A percentile compares a stretch with the other conserved stretches of the same genome.
Evolutionary conservation across 1,284 basidiomycete genomes (phyloP).

Genomic region (Puccinia novopanici): DNA sequence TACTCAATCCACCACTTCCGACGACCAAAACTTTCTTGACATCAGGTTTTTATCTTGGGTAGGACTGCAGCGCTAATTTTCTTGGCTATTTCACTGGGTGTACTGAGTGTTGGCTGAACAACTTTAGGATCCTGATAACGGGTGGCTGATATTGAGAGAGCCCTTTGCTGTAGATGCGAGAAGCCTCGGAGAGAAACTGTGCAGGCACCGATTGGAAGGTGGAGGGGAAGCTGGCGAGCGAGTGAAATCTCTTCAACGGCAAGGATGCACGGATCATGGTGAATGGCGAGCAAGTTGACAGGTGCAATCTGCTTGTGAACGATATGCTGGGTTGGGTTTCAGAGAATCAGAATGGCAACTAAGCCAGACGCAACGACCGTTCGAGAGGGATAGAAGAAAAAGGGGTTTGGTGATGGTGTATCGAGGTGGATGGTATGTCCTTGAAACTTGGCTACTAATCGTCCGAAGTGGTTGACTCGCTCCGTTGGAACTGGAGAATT

Average conservation of each 20-base stretch:
- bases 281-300: constrained; percentile 18
- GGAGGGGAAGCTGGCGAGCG: neutral
- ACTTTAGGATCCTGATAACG: constrained; percentile 16
- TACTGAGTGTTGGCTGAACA: constrained; percentile 37
- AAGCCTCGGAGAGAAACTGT: constrained; percentile 18
- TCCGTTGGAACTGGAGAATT: constrained; percentile 1
- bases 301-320: neutral
- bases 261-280: constrained; percentile 32
- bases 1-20: constrained; percentile 91
- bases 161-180: constrained; percentile 1
- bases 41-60: constrained; percentile 79
- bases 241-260: constrained; percentile 35
- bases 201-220: constrained; percentile 6
- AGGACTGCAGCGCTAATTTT: constrained; percentile 87
- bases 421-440: neutral
- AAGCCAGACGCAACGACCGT: neutral
- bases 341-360: neutral
- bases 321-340: neutral
- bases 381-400: neutral
- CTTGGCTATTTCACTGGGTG: constrained; percentile 86
- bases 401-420: neutral
- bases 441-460: constrained; percentile 4
- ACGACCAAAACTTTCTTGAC: constrained; percentile 96
- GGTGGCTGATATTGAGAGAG: constrained; percentile 22
- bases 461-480: neutral